These are phyloP conservation scores for Phaeosphaeria sp. DNA, from an alignment of 2,329 filamentous ascomycete genomes.

Conservation along the genomic window DNA sequence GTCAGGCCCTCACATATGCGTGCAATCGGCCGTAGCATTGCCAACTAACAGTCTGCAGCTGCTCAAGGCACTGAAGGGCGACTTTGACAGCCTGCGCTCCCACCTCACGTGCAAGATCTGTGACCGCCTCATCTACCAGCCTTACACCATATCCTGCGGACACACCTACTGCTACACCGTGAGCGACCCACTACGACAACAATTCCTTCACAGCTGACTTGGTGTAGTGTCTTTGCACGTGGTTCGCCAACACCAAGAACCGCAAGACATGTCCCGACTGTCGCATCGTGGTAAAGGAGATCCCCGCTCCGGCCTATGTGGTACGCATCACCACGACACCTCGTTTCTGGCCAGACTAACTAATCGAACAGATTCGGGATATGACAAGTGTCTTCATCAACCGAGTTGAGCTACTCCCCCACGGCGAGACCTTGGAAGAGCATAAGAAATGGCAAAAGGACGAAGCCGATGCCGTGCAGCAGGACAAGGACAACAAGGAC, in stretches of 20 bases:
- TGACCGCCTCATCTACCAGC: constrained; percentile 72
- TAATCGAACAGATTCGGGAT: constrained; percentile 67
- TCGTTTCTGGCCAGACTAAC: too few relatives aligned
- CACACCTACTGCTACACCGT: constrained; percentile 76
- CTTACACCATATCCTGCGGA: constrained; percentile 71
- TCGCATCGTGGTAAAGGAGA: constrained; percentile 62
- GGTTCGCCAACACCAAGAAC: constrained; percentile 60
- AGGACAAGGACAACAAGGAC: constrained; percentile 63
- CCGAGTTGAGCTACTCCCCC: constrained; percentile 66
- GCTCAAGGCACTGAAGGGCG: constrained; percentile 50
- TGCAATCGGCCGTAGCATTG: constrained; percentile 12
- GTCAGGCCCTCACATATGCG: constrained; percentile 18
- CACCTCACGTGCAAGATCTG: constrained; percentile 73
- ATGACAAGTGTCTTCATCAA: constrained; percentile 69
- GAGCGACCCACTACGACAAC: constrained; percentile 34
- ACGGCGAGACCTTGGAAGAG: constrained; percentile 68
- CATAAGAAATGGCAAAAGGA: constrained; percentile 65
- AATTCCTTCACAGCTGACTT: constrained; percentile 24
- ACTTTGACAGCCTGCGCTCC: constrained; percentile 67
- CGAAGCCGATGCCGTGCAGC: constrained; percentile 66
- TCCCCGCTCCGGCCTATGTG: constrained; percentile 70
- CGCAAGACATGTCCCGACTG: constrained; percentile 75
- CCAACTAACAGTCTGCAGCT: constrained; percentile 43
- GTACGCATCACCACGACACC: constrained; percentile 49
- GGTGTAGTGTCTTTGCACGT: constrained; percentile 62